Evolutionary conservation across 106 monocot genomes (phyloP).

Genomic region (Vanilla planifolia): DNA sequence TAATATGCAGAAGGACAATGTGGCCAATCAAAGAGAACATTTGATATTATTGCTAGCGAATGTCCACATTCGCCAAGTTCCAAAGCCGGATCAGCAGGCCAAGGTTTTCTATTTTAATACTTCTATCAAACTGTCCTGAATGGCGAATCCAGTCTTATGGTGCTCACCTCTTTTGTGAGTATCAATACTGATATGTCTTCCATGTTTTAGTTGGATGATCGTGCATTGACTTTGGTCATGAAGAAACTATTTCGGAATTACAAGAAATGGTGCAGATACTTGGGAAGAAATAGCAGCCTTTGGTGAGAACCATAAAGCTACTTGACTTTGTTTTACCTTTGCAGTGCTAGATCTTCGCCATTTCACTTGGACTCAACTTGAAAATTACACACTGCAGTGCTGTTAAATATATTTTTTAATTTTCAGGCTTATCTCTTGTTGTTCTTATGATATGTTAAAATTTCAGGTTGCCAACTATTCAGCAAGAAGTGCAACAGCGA

Average conservation of each 20-base stretch:
- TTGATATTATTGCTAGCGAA: constrained; percentile 89
- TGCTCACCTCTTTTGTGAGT: not conserved
- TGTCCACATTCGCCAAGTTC: constrained; percentile 84
- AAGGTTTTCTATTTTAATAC: constrained; percentile 68
- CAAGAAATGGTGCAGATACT: constrained; percentile 93
- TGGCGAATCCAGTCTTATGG: not conserved
- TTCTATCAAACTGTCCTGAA: constrained; percentile 2
- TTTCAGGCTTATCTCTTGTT: constrained; percentile 6
- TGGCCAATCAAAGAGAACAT: constrained; percentile 95
- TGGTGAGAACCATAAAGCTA: constrained; percentile 40
- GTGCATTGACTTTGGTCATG: constrained; percentile 73
- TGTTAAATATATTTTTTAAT: not conserved
- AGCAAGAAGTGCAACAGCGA: constrained; percentile 95
- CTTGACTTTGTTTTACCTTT: not conserved
- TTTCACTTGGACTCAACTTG: not conserved
- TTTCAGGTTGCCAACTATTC: constrained; percentile 78
- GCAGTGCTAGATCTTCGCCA: not conserved
- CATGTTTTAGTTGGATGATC: constrained; percentile 69
- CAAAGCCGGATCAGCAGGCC: constrained; percentile 70
- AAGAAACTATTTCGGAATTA: constrained; percentile 94
- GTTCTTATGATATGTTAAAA: no score
- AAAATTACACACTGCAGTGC: not conserved
- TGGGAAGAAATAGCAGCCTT: constrained; percentile 81
- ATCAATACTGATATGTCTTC: not conserved
- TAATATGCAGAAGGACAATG: constrained; percentile 84